Percentiles rank a stretch among this genome's conserved stretches.
Evolutionary conservation across 2,329 filamentous ascomycete species (phyloP).

Genomic region (Penicillium sp.): DNA sequence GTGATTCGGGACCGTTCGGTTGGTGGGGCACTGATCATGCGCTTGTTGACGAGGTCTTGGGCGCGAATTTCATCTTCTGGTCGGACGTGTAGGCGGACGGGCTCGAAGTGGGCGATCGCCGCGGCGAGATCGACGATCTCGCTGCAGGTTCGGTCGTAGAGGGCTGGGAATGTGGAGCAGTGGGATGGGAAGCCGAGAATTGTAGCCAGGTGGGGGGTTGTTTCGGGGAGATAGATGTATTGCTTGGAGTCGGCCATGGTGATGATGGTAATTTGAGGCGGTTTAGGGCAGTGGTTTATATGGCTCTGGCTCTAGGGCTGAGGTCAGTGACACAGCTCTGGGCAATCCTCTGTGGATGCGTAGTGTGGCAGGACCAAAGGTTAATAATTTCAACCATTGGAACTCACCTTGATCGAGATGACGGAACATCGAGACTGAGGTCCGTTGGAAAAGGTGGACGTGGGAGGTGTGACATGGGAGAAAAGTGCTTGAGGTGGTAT

Average conservation of each 20-base stretch:
- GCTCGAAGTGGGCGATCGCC: slow-evolving; percentile 36
- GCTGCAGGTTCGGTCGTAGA: slow-evolving; percentile 23
- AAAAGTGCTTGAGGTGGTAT: not conserved
- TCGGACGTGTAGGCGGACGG: slow-evolving; percentile 34
- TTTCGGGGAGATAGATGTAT: slow-evolving; percentile 29
- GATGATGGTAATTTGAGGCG: slow-evolving; percentile 1
- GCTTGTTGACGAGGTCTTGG: slow-evolving; percentile 14
- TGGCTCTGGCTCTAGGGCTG: not conserved
- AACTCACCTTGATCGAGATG: not conserved
- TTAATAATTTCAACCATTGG: not conserved
- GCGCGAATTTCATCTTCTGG: slow-evolving; percentile 27
- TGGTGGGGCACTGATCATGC: not conserved
- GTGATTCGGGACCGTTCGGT: slow-evolving; percentile 18
- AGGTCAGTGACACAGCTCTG: not conserved
- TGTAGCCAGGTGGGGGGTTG: slow-evolving; percentile 29
- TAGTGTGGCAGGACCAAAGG: not conserved
- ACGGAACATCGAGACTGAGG: not conserved
- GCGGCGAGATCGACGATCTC: slow-evolving; percentile 33
- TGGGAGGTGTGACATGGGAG: not conserved
- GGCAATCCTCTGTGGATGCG: not conserved
- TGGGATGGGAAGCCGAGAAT: slow-evolving; percentile 34
- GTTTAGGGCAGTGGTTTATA: not conserved
- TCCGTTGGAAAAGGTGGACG: not conserved
- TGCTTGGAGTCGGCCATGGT: slow-evolving; percentile 9
- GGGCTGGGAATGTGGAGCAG: slow-evolving; percentile 25